Evolutionary conservation across 768 basidiomycete species (phyloP), one percentile per base, ranked within the genome.

Genomic region (Gloeopeniophorella convolvens): DNA sequence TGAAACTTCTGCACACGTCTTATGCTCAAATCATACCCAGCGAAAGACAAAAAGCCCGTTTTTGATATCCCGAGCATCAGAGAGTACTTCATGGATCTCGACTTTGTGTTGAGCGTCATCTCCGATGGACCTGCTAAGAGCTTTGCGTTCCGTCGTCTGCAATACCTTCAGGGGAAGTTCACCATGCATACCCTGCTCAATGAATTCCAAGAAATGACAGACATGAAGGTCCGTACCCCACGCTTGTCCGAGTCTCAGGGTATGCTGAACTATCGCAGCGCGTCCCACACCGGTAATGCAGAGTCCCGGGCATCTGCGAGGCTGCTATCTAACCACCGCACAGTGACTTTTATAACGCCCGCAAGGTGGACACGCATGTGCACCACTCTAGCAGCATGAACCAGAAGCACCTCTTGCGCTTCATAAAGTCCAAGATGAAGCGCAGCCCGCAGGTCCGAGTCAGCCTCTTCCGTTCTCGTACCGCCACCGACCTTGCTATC

Each of bases 301-400:
- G 16, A 40, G 27, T 1, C 12, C 9, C 7, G 35, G n/a, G n/a
- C n/a, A 21, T 37, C 21, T 11, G 16, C 23, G 8, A 13, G 31
- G 32, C 20, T 27, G 30, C 32, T 41, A n/a, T 27, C 36, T 30
- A 28, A 35, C n/a, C 21, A 11, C 26, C 4, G 6, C 18, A 10
- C 63, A 94, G 95, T 52, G 96, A 99, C 69, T 97, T 99, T 60
- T 99, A 99, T 69, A 99, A 99, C 64, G 75, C 92, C 43, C 83
- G 96, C 21, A 99, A 99, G 65, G 96, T 99, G 52, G 96, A 99
- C 63, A 99, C 96, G 7, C 96, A 99, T 67, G 90, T 99, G 24
- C 96, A 99, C 62, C 91, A 98, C 65, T 95, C 95, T 3, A 96
- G 94, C 54, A 89, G 90, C 68, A 97, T 98, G 94, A 99, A 99